Percentiles rank a stretch among this genome's conserved stretches.
These are phyloP conservation scores for Solanum acaule DNA, from an alignment of 257 asterid genomes.

Conservation along the genomic window DNA sequence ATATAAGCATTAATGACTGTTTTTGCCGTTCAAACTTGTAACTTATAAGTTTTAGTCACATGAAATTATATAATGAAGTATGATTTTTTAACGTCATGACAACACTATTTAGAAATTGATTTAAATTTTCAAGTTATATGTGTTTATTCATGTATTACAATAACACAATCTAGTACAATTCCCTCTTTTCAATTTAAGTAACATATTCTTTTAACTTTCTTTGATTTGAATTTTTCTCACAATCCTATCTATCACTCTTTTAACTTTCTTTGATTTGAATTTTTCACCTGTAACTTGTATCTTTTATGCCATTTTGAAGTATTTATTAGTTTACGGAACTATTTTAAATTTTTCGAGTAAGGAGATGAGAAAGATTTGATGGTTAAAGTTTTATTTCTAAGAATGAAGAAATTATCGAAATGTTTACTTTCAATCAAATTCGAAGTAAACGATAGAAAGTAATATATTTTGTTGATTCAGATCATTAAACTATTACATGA, in stretches of 20 bases:
- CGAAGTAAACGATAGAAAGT: rapidly evolving
- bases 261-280: too few relatives aligned
- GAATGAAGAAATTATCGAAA: rapidly evolving
- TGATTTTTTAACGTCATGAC: neutral
- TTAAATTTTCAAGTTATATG: too few relatives aligned
- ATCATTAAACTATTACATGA: too few relatives aligned
- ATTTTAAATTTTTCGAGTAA: neutral
- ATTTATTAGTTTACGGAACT: too few relatives aligned
- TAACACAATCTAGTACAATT: neutral
- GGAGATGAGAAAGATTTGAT: neutral
- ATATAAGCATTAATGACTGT: rapidly evolving
- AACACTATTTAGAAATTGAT: too few relatives aligned
- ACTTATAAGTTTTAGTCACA: too few relatives aligned
- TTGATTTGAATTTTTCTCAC: too few relatives aligned
- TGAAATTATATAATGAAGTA: too few relatives aligned
- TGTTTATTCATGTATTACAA: too few relatives aligned
- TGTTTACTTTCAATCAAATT: rapidly evolving
- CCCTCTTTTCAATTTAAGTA: neutral
- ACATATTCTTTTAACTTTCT: neutral
- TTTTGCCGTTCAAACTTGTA: rapidly evolving
- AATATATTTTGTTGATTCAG: too few relatives aligned
- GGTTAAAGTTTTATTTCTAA: neutral
- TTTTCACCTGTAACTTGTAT: too few relatives aligned
- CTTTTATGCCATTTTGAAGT: rapidly evolving
- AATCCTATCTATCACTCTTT: too few relatives aligned